Evolutionary conservation across 2,329 filamentous ascomycete species (phyloP).

Genomic region (Colletotrichum scovillei): DNA sequence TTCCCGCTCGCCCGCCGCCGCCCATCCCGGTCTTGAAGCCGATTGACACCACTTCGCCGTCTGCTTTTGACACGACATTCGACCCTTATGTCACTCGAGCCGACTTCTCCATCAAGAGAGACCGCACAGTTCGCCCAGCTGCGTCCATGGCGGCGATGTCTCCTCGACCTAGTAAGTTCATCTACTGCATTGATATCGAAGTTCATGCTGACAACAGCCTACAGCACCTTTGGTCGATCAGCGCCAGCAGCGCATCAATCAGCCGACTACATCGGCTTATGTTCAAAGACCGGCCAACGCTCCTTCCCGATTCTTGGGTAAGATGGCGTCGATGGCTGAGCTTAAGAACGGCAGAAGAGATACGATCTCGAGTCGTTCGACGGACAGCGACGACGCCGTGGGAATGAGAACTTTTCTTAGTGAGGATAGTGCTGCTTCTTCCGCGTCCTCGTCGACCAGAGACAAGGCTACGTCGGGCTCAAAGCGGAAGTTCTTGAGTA

Average conservation of each 20-base stretch:
- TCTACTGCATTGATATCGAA: background rate
- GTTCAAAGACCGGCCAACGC: background rate
- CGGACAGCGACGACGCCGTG: conserved; percentile 12
- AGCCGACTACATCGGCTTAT: background rate
- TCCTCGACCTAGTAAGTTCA: conserved; percentile 9
- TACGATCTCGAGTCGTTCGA: background rate
- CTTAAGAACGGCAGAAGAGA: conserved; percentile 20
- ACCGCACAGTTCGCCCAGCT: conserved; percentile 14
- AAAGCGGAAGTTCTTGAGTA: conserved; percentile 29
- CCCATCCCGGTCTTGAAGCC: background rate
- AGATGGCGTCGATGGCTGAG: conserved; percentile 27
- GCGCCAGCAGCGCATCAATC: background rate
- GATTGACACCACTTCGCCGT: background rate
- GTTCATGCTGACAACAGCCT: background rate
- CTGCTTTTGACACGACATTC: background rate
- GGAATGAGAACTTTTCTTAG: conserved; percentile 27
- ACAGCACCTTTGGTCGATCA: conserved; percentile 11
- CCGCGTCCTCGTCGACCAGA: background rate
- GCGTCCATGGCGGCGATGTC: conserved; percentile 13
- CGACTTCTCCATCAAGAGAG: conserved; percentile 28
- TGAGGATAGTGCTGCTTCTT: background rate
- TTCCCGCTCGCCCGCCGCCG: background rate
- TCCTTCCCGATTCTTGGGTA: conserved; percentile 10
- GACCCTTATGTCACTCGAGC: conserved; percentile 12
- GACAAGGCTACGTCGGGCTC: background rate